Conservation (phyloP, 2,329 filamentous ascomycete genomes). For the Cordyceps pruinosa region DNA sequence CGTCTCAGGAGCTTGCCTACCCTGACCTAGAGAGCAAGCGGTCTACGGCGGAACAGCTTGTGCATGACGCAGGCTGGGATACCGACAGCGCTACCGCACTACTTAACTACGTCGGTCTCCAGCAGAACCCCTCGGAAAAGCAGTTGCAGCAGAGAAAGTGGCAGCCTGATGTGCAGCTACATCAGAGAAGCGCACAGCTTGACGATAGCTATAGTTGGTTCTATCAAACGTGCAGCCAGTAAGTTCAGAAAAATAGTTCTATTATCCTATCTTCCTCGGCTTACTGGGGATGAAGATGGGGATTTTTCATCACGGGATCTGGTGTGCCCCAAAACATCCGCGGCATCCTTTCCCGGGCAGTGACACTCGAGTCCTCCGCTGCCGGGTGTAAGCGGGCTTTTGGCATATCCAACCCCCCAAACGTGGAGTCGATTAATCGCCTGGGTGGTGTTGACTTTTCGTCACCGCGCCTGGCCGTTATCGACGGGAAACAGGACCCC, state of each 20-base stretch:
- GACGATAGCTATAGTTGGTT: conserved; percentile 34
- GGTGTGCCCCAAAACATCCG: conserved; percentile 56
- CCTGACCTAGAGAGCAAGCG: conserved; percentile 31
- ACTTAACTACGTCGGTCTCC: conserved; percentile 44
- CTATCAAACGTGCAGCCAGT: conserved; percentile 51
- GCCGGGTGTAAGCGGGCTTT: conserved; percentile 60
- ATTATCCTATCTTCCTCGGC: not conserved
- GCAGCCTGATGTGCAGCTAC: not conserved
- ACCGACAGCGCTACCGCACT: conserved; percentile 34
- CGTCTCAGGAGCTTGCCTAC: conserved; percentile 34
- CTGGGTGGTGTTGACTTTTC: conserved; percentile 67
- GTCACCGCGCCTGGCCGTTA: conserved; percentile 65
- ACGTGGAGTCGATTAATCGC: conserved; percentile 64
- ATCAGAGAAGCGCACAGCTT: not conserved
- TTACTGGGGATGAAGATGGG: conserved; percentile 50
- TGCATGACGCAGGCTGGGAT: conserved; percentile 35
- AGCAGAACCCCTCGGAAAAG: not conserved
- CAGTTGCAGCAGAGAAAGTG: not conserved
- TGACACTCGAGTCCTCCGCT: conserved; percentile 56
- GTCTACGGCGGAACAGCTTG: conserved; percentile 30
- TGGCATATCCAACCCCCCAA: conserved; percentile 57
- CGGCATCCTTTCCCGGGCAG: conserved; percentile 64
- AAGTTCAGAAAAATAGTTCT: conserved; percentile 17
- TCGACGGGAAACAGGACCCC: conserved; percentile 73
- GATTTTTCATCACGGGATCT: conserved; percentile 68